These are phyloP conservation scores for Aureobasidium melanogenum DNA, from an alignment of 2,329 filamentous ascomycete species.

Conservation along the genomic window DNA sequence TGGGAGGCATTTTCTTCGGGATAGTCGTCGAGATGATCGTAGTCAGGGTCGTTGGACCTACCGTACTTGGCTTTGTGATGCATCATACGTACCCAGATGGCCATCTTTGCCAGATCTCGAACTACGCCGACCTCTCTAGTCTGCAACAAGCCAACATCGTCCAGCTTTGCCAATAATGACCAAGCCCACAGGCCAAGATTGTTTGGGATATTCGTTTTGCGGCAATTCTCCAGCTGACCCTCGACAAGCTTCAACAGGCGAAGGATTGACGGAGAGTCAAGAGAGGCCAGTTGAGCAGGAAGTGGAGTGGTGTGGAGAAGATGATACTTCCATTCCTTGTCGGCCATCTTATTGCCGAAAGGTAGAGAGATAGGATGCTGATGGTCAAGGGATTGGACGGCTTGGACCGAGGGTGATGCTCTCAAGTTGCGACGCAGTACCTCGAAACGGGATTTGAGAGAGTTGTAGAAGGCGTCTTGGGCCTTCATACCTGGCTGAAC, in stretches of 20 bases:
- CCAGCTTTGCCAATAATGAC: slow-evolving; percentile 61
- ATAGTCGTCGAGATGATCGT: slow-evolving; percentile 23
- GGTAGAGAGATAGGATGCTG: slow-evolving; percentile 46
- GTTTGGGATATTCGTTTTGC: slow-evolving; percentile 41
- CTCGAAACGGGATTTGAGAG: slow-evolving; percentile 57
- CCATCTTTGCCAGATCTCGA: slow-evolving; percentile 70
- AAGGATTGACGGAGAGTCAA: slow-evolving; percentile 57
- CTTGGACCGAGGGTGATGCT: slow-evolving; percentile 43
- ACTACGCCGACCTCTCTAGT: slow-evolving; percentile 68
- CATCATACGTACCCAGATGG: slow-evolving; percentile 49
- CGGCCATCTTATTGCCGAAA: slow-evolving; percentile 42
- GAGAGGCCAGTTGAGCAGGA: slow-evolving; percentile 41
- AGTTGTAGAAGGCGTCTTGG: slow-evolving; percentile 57
- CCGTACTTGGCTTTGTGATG: slow-evolving; percentile 30
- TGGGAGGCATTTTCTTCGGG: not conserved
- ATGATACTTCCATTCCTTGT: slow-evolving; percentile 46
- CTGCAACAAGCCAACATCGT: slow-evolving; percentile 61
- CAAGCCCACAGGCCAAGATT: slow-evolving; percentile 76
- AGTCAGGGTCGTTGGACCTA: slow-evolving; percentile 30
- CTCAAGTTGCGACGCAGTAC: slow-evolving; percentile 56
- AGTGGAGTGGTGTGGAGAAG: slow-evolving; percentile 36
- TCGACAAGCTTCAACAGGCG: slow-evolving; percentile 54
- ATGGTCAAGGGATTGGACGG: slow-evolving; percentile 45
- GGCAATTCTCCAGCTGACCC: slow-evolving; percentile 49
- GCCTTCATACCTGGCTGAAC: slow-evolving; percentile 29